A percentile compares a stretch with the other conserved stretches of the same genome.
phyloP scores from a whole-genome alignment of 2,329 filamentous ascomycete species.

The Pleoardoris graminearum region DNA sequence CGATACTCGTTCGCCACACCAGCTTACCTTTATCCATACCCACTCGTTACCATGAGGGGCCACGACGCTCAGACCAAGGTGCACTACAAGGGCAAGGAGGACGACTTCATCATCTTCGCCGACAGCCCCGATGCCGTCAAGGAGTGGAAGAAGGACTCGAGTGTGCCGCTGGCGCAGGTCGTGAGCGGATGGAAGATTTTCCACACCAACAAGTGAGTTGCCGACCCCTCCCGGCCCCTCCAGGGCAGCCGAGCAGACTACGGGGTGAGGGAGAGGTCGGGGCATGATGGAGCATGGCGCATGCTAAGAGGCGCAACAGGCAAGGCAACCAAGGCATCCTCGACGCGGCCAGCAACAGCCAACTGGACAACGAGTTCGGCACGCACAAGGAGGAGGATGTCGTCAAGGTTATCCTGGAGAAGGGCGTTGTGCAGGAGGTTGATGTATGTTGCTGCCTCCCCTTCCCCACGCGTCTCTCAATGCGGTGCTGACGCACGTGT shows the following conservation, averaged over 20 bases:
- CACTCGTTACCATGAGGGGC: constrained; percentile 37
- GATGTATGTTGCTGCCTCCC: constrained; percentile 30
- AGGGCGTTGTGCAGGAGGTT: constrained; percentile 58
- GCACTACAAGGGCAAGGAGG: constrained; percentile 77
- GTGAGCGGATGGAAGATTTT: constrained; percentile 89
- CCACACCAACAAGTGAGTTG: constrained; percentile 79
- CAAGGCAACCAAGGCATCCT: constrained; percentile 83
- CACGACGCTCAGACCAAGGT: constrained; percentile 71
- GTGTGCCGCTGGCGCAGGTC: constrained; percentile 79
- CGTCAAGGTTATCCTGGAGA: constrained; percentile 78
- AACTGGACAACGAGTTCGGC: constrained; percentile 85
- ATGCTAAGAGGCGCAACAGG: constrained; percentile 50
- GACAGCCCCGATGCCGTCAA: constrained; percentile 66
- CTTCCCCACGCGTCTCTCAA: background rate
- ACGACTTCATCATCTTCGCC: constrained; percentile 71
- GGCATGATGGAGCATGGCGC: too few relatives aligned
- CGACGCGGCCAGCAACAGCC: constrained; percentile 73
- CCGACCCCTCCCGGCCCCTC: background rate
- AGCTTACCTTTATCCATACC: constrained; percentile 14
- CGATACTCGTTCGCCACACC: background rate
- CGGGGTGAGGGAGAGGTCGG: background rate
- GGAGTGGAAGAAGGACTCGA: constrained; percentile 82
- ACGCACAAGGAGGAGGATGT: constrained; percentile 78
- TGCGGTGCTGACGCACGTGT: constrained; percentile 11
- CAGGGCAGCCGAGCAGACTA: background rate